A percentile compares a stretch with the other conserved stretches of the same genome.
Evolutionary conservation across 768 basidiomycete species (phyloP).

Genomic region (Lactarius hengduanensis): DNA sequence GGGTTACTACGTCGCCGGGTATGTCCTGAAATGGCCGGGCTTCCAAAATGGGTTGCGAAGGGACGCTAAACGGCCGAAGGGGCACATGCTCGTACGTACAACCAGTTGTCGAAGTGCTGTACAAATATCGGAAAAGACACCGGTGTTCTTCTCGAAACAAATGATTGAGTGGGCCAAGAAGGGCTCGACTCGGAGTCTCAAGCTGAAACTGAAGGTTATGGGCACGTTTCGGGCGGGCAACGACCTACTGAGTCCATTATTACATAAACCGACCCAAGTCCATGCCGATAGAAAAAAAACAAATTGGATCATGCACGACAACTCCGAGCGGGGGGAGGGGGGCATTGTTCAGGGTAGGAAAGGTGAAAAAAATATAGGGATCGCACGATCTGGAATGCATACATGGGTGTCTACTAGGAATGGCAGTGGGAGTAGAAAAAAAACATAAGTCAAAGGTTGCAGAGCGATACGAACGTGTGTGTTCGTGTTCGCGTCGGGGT

Average conservation of each 20-base stretch:
- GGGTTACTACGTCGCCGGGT: too few species aligned
- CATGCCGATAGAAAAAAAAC: not conserved
- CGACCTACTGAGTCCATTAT: not conserved
- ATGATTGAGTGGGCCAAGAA: too few species aligned
- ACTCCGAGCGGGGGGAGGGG: not conserved
- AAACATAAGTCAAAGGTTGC: not conserved
- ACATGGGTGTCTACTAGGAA: conserved; percentile 16
- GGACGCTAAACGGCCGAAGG: not conserved
- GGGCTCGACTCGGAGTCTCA: too few species aligned
- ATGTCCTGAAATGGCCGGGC: not conserved
- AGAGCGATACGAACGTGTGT: not conserved
- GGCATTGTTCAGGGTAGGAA: not conserved
- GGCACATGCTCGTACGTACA: not conserved
- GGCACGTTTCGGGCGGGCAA: not conserved
- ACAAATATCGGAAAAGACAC: too few species aligned
- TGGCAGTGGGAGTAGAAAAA: not conserved
- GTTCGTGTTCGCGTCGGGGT: not conserved
- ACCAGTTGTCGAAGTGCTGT: too few species aligned
- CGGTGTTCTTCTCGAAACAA: too few species aligned
- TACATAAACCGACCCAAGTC: not conserved
- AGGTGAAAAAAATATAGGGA: not conserved
- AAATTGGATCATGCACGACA: not conserved
- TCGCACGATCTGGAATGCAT: conserved; percentile 9
- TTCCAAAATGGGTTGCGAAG: too few species aligned
- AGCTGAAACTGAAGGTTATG: too few species aligned